A percentile compares a stretch with the other conserved stretches of the same genome.
phyloP scores from a whole-genome alignment of 1,284 basidiomycete species.

The Microbotryum saponariae region DNA sequence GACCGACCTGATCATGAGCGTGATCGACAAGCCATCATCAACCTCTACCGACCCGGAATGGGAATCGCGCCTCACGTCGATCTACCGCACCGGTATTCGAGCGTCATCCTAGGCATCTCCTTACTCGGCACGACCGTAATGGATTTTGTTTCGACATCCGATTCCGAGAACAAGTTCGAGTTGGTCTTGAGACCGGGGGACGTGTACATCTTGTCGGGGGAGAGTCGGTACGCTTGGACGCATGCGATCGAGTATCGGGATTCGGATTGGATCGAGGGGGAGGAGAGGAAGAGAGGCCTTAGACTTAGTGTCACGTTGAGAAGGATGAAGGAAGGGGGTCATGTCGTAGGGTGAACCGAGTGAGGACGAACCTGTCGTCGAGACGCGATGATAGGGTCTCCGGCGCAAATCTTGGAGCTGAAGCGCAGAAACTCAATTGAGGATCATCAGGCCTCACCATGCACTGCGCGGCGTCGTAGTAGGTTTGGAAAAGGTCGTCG shows the following conservation, averaged over 20 bases:
- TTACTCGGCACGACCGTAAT: conserved; percentile 64
- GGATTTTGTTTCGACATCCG: conserved; percentile 49
- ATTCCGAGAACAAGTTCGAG: background rate
- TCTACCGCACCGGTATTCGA: conserved; percentile 62
- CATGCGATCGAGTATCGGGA: conserved; percentile 55
- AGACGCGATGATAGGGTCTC: too few relatives aligned
- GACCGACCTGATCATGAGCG: conserved; percentile 7
- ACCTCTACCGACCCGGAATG: conserved; percentile 67
- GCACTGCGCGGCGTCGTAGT: too few relatives aligned
- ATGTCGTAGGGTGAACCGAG: conserved; percentile 49
- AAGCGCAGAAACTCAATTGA: too few relatives aligned
- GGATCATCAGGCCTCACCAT: too few relatives aligned
- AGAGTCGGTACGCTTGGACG: conserved; percentile 62
- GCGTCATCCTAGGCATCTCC: conserved; percentile 71
- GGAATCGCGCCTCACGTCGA: conserved; percentile 73
- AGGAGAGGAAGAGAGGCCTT: conserved; percentile 45
- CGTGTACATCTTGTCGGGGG: conserved; percentile 61
- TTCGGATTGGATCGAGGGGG: conserved; percentile 34
- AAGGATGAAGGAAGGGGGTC: conserved; percentile 66
- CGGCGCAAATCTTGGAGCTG: too few relatives aligned
- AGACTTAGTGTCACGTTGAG: conserved; percentile 69
- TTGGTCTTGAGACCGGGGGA: conserved; percentile 48
- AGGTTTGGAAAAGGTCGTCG: too few relatives aligned
- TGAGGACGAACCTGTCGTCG: too few relatives aligned
- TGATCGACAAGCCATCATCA: conserved; percentile 66